Conservation (phyloP, 805 yeast genomes). For the Teunomyces pallodes region DNA sequence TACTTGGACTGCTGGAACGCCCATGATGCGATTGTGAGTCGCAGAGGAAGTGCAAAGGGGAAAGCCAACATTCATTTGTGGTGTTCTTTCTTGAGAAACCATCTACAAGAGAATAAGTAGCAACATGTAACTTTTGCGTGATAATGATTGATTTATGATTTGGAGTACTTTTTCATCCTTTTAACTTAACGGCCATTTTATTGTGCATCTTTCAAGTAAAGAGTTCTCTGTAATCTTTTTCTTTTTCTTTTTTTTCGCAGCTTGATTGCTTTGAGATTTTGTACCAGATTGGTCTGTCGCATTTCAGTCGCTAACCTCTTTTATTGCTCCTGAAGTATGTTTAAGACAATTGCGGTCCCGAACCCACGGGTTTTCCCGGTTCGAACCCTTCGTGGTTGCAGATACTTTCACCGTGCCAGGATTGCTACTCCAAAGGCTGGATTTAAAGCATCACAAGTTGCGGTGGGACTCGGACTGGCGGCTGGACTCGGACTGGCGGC, state of each 20-base stretch:
- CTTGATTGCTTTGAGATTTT: too few species aligned
- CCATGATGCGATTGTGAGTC: constrained; percentile 82
- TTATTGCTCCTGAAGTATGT: too few species aligned
- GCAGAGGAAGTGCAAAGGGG: constrained; percentile 63
- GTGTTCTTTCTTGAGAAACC: constrained; percentile 38
- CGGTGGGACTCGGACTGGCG: background rate
- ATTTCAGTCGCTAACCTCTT: too few species aligned
- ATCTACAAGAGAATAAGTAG: constrained; percentile 14
- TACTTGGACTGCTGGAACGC: constrained; percentile 72
- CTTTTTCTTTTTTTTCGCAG: too few species aligned
- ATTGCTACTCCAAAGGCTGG: background rate
- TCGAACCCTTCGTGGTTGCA: background rate
- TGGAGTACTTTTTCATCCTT: too few species aligned
- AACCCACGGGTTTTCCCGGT: background rate
- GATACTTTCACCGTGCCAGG: background rate
- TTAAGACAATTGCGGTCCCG: too few species aligned
- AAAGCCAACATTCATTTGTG: constrained; percentile 52
- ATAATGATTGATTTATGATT: too few species aligned
- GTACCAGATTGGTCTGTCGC: too few species aligned
- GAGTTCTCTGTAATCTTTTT: too few species aligned
- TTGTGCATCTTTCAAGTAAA: too few species aligned
- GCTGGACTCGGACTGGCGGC: background rate
- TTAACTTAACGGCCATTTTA: too few species aligned
- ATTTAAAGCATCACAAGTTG: background rate
- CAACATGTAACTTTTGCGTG: background rate